Conservation (phyloP, 2,329 filamentous ascomycete genomes). For the Paramyrothecium sp. region DNA sequence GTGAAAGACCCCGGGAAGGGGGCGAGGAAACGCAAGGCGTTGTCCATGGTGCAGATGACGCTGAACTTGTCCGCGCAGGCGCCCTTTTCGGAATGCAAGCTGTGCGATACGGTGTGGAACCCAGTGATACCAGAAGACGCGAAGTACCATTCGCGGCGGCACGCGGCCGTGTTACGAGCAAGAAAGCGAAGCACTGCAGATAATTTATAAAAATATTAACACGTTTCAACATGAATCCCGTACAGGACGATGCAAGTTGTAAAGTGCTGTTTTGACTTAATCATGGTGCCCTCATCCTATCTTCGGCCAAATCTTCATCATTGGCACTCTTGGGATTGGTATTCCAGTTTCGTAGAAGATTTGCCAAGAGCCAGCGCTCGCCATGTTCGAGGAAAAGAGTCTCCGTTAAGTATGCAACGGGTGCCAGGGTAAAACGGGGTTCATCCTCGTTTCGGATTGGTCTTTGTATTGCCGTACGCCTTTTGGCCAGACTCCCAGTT, state of each 20-base stretch:
- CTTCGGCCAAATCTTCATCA: too few relatives aligned
- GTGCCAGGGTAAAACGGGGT: too few relatives aligned
- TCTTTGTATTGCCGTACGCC: too few relatives aligned
- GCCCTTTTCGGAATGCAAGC: conserved; percentile 40
- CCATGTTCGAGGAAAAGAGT: too few relatives aligned
- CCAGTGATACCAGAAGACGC: conserved; percentile 42
- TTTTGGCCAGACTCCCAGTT: too few relatives aligned
- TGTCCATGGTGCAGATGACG: conserved; percentile 36
- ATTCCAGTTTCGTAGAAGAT: too few relatives aligned
- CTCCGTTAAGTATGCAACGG: too few relatives aligned
- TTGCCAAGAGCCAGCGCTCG: too few relatives aligned
- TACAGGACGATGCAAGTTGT: too few relatives aligned
- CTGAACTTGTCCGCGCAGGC: conserved; percentile 41
- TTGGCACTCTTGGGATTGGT: too few relatives aligned
- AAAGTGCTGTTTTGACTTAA: neutral
- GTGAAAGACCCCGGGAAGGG: neutral
- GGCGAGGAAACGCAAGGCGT: conserved; percentile 12
- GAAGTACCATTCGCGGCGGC: conserved; percentile 38
- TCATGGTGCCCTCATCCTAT: neutral
- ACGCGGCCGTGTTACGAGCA: conserved; percentile 29
- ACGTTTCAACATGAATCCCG: too few relatives aligned
- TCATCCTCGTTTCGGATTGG: too few relatives aligned
- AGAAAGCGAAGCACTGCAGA: conserved; percentile 15
- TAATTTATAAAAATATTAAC: neutral
- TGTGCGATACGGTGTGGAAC: conserved; percentile 43